phyloP scores from a whole-genome alignment of 805 yeast genomes.

The Nakazawaea ishiwadae region DNA sequence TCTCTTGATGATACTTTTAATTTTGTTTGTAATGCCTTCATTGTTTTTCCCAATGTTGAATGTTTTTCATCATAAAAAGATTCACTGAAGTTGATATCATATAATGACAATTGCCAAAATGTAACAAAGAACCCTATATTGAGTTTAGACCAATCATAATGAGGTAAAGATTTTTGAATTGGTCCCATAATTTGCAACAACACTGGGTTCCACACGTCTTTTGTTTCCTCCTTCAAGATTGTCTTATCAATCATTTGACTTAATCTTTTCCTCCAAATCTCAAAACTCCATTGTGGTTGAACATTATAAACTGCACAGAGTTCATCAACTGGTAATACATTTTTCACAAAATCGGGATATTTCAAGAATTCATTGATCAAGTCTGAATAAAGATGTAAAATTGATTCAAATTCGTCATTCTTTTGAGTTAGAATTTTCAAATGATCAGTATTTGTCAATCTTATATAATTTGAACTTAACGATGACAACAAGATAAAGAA shows the following conservation, averaged over 20 bases:
- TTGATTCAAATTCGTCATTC: conserved; percentile 65
- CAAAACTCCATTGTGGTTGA: conserved; percentile 64
- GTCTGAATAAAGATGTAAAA: conserved; percentile 63
- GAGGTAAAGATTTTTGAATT: conserved; percentile 15
- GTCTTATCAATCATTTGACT: conserved; percentile 22
- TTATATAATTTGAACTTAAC: conserved; percentile 35
- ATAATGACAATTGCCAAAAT: conserved; percentile 72
- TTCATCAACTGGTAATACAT: conserved; percentile 36
- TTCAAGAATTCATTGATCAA: conserved; percentile 48
- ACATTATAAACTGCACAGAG: conserved; percentile 40
- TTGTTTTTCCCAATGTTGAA: conserved; percentile 31
- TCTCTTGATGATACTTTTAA: conserved; percentile 26
- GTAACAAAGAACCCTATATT: conserved; percentile 42
- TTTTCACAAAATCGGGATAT: conserved; percentile 25
- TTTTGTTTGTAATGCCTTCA: conserved; percentile 31
- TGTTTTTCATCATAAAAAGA: conserved; percentile 45
- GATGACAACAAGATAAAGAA: conserved; percentile 60
- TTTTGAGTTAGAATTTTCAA: conserved; percentile 69
- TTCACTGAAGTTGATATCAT: conserved; percentile 59
- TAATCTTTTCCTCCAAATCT: conserved; percentile 61
- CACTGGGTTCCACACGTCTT: conserved; percentile 11
- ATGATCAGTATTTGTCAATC: conserved; percentile 32
- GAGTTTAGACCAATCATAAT: conserved; percentile 23
- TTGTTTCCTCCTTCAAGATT: conserved; percentile 16
- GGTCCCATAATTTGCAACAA: conserved; percentile 13